A percentile compares a stretch with the other conserved stretches of the same genome.
Evolutionary conservation across 441 rosid species (phyloP).

Genomic region (Manihot esculenta): DNA sequence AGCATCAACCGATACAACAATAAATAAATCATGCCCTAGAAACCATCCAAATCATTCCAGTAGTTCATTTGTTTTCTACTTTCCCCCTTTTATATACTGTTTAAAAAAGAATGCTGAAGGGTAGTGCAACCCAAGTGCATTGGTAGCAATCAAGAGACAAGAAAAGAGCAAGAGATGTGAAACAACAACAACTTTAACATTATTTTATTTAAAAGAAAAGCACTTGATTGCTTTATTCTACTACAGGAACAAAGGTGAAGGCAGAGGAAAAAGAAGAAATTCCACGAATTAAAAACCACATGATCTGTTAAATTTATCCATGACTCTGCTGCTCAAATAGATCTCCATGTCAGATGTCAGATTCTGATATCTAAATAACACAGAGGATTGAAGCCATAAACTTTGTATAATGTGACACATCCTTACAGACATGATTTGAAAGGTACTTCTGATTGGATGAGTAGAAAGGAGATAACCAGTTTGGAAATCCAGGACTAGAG

Average conservation of each 20-base stretch:
- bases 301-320: background rate
- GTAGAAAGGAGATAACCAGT: too few relatives aligned
- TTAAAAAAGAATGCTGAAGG: background rate
- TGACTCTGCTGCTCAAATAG: background rate
- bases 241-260: background rate
- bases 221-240: background rate
- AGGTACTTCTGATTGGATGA: background rate
- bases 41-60: background rate
- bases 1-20: background rate
- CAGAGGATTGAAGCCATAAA: background rate
- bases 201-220: background rate
- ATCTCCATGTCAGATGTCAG: background rate
- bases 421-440: background rate
- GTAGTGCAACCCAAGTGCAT: background rate
- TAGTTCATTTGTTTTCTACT: background rate
- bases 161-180: background rate
- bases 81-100: background rate
- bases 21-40: too few relatives aligned
- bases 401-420: background rate
- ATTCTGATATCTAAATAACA: background rate
- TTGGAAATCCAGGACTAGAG: too few relatives aligned
- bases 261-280: background rate
- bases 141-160: constrained; percentile 1
- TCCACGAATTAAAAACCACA: background rate
- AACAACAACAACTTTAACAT: background rate